phyloP scores from a whole-genome alignment of 148 eudicot species.

The Chenopodium suecicum region DNA sequence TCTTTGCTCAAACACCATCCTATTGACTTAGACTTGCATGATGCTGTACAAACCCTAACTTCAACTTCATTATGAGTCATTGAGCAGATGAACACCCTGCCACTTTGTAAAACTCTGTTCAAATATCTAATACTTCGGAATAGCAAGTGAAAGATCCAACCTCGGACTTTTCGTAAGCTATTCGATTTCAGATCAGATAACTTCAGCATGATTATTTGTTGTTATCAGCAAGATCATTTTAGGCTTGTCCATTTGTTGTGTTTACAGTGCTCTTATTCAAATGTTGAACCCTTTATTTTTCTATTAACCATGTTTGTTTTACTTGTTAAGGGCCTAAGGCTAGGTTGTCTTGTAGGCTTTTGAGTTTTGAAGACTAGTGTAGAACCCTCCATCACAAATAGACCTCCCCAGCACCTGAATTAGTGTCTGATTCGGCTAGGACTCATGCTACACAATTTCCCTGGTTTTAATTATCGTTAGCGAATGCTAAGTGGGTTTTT shows the following conservation, averaged over 20 bases:
- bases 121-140: background rate
- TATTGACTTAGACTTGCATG: background rate
- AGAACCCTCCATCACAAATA: background rate
- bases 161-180: background rate
- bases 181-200: background rate
- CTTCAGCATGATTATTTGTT: background rate
- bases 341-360: background rate
- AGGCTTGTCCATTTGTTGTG: background rate
- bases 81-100: background rate
- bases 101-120: background rate
- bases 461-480: too few species aligned
- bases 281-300: background rate
- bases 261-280: background rate
- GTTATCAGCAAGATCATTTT: background rate
- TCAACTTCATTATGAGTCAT: background rate
- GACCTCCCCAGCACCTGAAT: background rate
- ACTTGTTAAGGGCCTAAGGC: background rate
- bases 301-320: background rate
- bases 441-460: too few species aligned
- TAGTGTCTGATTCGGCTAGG: background rate
- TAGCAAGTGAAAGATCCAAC: background rate
- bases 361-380: conserved; percentile 8
- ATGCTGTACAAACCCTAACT: background rate
- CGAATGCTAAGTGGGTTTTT: background rate
- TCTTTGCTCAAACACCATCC: background rate